Evolutionary conservation across 768 basidiomycete genomes (phyloP).

Genomic region (Naganishia friedmannii): DNA sequence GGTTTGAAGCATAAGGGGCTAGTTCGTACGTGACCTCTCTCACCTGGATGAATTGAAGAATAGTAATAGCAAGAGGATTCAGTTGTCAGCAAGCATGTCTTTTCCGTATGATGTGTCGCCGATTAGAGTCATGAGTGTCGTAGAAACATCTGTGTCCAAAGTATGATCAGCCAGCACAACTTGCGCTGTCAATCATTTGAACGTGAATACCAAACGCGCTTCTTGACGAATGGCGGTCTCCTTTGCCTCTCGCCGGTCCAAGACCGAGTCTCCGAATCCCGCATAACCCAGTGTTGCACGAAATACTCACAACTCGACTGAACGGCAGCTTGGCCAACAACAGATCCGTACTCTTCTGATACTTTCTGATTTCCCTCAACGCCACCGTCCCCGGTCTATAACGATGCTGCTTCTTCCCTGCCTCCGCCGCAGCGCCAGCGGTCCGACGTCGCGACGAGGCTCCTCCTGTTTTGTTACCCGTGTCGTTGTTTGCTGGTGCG

Average conservation of each 20-base stretch:
- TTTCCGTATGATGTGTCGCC: too few species aligned
- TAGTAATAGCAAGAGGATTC: background rate
- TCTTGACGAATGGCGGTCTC: too few species aligned
- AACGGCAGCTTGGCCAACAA: constrained; percentile 85
- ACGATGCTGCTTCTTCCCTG: constrained; percentile 57
- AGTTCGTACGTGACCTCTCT: constrained; percentile 91
- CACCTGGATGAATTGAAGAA: constrained; percentile 59
- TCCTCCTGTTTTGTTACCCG: background rate
- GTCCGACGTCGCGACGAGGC: constrained; percentile 3
- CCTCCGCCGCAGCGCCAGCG: constrained; percentile 1
- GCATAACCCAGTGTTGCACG: background rate
- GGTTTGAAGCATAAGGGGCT: constrained; percentile 64
- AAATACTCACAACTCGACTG: constrained; percentile 71
- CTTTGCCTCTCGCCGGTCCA: too few species aligned
- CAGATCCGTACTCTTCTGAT: constrained; percentile 88
- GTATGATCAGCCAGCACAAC: too few species aligned
- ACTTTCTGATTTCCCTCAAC: constrained; percentile 85
- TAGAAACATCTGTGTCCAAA: too few species aligned
- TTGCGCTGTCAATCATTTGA: too few species aligned
- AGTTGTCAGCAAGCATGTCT: background rate
- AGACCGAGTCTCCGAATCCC: constrained; percentile 24
- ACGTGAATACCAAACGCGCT: too few species aligned
- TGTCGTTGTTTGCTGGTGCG: constrained; percentile 3
- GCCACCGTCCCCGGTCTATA: constrained; percentile 88
- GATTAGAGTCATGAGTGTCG: too few species aligned